Evolutionary conservation across 2,329 filamentous ascomycete genomes (phyloP), one percentile per base, ranked within the genome.

Genomic region (Fusarium xyrophilum): DNA sequence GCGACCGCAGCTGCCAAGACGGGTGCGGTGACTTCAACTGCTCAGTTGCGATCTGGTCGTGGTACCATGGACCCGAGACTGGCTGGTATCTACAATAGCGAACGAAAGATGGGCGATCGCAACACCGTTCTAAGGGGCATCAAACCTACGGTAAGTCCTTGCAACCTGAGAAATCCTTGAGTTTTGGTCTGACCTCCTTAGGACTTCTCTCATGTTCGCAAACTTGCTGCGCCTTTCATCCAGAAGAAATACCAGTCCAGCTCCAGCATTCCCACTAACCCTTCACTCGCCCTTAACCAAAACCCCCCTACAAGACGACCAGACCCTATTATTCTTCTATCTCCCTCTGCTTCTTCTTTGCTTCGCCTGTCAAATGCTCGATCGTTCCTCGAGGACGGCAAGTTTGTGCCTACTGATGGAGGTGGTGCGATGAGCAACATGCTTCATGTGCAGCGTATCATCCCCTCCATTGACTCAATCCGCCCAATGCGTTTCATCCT

Each of bases 301-400:
- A 87, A 84, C 77, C 72, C 76, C 15, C 81, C 83, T 32, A 75
- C 78, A 46, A 81, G 85, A 47, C 82, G 87, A 61, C 85, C 86
- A 38, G 85, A 97, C 77, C 96, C 96, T 50, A 99, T 99, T 80
- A 97, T 99, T 78, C 89, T 99, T 30, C 90, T 99, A 65, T 98
- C 96, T 1, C 96, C 96, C 3, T 98, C 95, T 3, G 96, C 95
- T 14, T 97, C 95, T 5, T 96, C 94, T 3, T 88, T 98, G 50
- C 89, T 99, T 38, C 93, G 95, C 78, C 93, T 98, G 88, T 92
- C 93, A 55, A 99, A 99, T 78, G 93, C 96, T 79, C 96, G 97
- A 76, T 90, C 92, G 32, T 98, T 99, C 84, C 91, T 99, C 69
- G 91, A 95, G 77, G 86, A 89, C 59, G 94, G 94, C 60, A 84